Evolutionary conservation across 2,329 filamentous ascomycete genomes (phyloP).

Genomic region (Aspergillus terreus): DNA sequence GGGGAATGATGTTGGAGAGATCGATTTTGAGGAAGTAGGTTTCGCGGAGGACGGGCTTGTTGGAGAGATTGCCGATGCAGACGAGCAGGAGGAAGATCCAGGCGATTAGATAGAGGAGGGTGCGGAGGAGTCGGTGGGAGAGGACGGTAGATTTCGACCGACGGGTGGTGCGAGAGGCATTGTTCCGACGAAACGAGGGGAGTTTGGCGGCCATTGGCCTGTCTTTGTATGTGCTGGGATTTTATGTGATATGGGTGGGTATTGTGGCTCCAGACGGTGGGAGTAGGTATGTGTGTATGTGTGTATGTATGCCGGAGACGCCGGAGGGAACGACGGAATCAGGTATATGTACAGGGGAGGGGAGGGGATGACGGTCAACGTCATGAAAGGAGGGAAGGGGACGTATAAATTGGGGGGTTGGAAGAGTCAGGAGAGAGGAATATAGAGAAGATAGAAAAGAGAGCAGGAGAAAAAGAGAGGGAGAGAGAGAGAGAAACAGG

Average conservation of each 20-base stretch:
- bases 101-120: slow-evolving; percentile 68
- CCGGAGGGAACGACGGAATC: not conserved
- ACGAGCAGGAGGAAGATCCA: slow-evolving; percentile 78
- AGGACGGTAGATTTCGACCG: slow-evolving; percentile 35
- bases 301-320: not conserved
- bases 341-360: not conserved
- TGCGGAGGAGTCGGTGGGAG: slow-evolving; percentile 62
- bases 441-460: not conserved
- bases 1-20: slow-evolving; percentile 74
- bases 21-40: slow-evolving; percentile 85
- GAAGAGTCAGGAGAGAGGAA: not conserved
- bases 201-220: slow-evolving; percentile 22
- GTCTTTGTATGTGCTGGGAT: not conserved
- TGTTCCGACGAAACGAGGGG: slow-evolving; percentile 23
- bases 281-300: not conserved
- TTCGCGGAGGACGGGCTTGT: slow-evolving; percentile 58
- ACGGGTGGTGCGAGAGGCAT: slow-evolving; percentile 19
- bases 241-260: not conserved
- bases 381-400: not conserved
- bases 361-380: not conserved
- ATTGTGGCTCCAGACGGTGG: not conserved
- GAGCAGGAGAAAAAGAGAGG: not conserved
- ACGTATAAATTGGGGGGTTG: not conserved
- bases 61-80: slow-evolving; percentile 69
- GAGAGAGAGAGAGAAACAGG: not conserved